phyloP scores from a whole-genome alignment of 768 basidiomycete species.

The Solioccasus polychromus region DNA sequence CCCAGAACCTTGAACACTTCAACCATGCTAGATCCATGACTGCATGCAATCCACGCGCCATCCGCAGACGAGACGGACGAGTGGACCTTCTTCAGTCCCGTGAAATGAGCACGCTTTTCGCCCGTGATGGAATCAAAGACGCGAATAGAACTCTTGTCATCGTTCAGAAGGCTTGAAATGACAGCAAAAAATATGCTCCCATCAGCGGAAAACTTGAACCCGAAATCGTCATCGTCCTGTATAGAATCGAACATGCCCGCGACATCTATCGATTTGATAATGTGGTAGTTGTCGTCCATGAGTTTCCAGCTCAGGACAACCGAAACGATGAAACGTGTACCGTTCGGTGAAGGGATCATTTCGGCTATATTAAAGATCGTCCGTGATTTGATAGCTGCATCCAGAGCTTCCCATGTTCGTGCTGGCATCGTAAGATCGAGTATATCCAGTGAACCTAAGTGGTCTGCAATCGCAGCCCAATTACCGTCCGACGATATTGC shows the following conservation, averaged over 20 bases:
- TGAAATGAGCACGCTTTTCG: slow-evolving; percentile 5
- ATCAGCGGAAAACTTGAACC: slow-evolving; percentile 13
- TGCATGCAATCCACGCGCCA: slow-evolving; percentile 10
- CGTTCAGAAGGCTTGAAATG: neutral
- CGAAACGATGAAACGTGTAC: slow-evolving; percentile 11
- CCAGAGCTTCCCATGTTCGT: slow-evolving; percentile 3
- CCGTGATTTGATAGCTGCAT: neutral
- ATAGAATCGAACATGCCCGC: neutral
- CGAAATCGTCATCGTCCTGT: neutral
- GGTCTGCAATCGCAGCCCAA: slow-evolving; percentile 10
- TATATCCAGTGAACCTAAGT: slow-evolving; percentile 7
- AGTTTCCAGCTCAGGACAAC: neutral
- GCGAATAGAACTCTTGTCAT: slow-evolving; percentile 8
- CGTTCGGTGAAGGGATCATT: slow-evolving; percentile 3
- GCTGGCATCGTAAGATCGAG: neutral
- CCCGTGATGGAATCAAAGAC: slow-evolving; percentile 12
- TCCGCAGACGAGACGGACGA: slow-evolving; percentile 1
- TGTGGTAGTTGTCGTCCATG: neutral
- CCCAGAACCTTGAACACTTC: slow-evolving; percentile 1
- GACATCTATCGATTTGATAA: slow-evolving; percentile 11
- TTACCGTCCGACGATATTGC: slow-evolving; percentile 22
- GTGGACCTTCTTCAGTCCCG: slow-evolving; percentile 8
- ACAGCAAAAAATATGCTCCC: slow-evolving; percentile 7
- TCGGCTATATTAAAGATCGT: neutral
- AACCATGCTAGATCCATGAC: slow-evolving; percentile 1